Conservation (phyloP, 768 basidiomycete genomes). For the Auriculariales sp. region DNA sequence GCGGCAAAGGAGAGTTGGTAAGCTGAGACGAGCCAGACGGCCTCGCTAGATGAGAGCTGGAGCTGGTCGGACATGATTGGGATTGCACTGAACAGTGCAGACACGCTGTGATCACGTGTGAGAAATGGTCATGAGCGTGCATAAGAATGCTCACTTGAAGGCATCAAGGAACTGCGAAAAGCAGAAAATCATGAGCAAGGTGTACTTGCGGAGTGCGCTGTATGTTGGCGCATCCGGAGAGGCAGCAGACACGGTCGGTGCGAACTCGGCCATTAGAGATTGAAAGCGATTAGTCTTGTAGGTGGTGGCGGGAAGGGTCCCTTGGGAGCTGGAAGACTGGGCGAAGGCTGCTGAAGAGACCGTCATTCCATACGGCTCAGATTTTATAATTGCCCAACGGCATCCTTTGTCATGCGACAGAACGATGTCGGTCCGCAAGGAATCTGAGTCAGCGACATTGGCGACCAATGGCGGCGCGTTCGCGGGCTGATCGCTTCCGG, state of each 20-base stretch:
- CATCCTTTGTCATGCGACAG: too few relatives aligned
- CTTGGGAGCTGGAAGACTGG: too few relatives aligned
- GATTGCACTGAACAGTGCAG: background rate
- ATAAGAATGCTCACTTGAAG: slow-evolving; percentile 19
- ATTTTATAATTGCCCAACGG: too few relatives aligned
- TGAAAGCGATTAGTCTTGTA: too few relatives aligned
- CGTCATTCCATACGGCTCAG: too few relatives aligned
- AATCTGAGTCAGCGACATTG: too few relatives aligned
- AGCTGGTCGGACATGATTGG: slow-evolving; percentile 3
- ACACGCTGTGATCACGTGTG: slow-evolving; percentile 8
- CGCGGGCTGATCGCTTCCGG: too few relatives aligned
- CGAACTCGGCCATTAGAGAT: background rate
- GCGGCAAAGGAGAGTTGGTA: slow-evolving; percentile 30
- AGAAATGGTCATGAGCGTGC: slow-evolving; percentile 6
- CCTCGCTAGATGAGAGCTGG: slow-evolving; percentile 12
- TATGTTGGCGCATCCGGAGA: background rate
- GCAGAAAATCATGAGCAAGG: slow-evolving; percentile 24
- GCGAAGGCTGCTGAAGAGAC: too few relatives aligned
- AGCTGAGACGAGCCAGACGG: slow-evolving; percentile 28
- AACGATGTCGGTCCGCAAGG: too few relatives aligned
- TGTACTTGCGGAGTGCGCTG: slow-evolving; percentile 11
- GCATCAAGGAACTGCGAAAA: slow-evolving; percentile 28
- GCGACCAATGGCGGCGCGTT: too few relatives aligned
- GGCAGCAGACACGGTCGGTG: background rate
- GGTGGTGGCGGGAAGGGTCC: too few relatives aligned